Evolutionary conservation across 2,329 filamentous ascomycete genomes (phyloP).

Genomic region (Phaeosphaeria sp.): DNA sequence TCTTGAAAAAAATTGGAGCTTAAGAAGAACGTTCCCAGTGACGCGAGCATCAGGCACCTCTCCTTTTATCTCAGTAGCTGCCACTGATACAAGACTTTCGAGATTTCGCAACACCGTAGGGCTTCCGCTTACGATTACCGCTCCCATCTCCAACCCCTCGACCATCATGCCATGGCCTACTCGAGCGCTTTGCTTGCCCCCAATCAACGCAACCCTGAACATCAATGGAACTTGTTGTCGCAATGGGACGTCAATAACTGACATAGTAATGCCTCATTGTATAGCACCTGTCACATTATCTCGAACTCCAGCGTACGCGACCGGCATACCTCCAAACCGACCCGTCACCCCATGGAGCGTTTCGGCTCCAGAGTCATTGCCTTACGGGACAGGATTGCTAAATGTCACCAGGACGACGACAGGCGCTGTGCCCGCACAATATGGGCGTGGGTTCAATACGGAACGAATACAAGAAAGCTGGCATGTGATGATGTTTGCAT

Average conservation of each 20-base stretch:
- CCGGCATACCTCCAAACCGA: neutral
- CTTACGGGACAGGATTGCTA: neutral
- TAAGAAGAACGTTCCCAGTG: neutral
- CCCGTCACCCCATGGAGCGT: neutral
- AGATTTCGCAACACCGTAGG: neutral
- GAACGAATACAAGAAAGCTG: neutral
- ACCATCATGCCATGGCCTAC: neutral
- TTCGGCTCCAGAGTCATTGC: neutral
- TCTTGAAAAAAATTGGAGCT: no score
- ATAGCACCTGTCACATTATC: neutral
- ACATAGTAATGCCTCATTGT: neutral
- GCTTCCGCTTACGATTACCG: neutral
- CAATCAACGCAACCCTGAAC: neutral
- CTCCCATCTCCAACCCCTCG: neutral
- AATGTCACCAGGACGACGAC: neutral
- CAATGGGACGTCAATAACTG: neutral
- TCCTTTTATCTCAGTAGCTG: neutral
- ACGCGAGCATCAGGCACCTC: neutral
- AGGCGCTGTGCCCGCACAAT: neutral
- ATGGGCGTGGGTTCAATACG: neutral
- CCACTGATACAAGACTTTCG: neutral
- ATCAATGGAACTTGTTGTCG: neutral
- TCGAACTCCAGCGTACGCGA: neutral
- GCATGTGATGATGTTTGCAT: neutral
- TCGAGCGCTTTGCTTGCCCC: neutral